Conservation (phyloP, 2,329 filamentous ascomycete genomes). For the Stemphylium beticola region DNA sequence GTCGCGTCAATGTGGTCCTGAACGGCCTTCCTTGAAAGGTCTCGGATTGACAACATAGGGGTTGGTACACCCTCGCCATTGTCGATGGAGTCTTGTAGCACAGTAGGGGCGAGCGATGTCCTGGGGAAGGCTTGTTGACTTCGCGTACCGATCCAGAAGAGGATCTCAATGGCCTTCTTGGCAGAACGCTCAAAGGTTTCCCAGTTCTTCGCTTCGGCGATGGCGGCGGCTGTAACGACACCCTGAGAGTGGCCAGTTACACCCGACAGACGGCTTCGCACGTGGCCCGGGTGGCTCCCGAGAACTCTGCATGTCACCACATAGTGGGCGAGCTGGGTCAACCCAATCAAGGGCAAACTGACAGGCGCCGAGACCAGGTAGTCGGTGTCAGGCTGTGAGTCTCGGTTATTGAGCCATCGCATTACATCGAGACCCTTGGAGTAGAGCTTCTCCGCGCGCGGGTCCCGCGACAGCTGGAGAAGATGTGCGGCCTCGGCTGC, state of each 20-base stretch:
- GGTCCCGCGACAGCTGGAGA: constrained; percentile 81
- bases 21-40: constrained; percentile 84
- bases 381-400: constrained; percentile 89
- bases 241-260: constrained; percentile 97
- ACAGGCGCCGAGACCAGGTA: constrained; percentile 65
- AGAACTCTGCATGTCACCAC: constrained; percentile 91
- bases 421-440: constrained; percentile 96
- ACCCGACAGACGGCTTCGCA: constrained; percentile 83
- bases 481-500: constrained; percentile 81
- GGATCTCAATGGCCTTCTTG: constrained; percentile 81
- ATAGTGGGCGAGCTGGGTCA: constrained; percentile 96
- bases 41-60: constrained; percentile 96
- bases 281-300: constrained; percentile 85
- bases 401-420: constrained; percentile 87
- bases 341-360: constrained; percentile 92
- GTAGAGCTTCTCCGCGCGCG: constrained; percentile 92
- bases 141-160: constrained; percentile 98
- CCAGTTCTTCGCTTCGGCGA: constrained; percentile 90
- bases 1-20: constrained; percentile 97
- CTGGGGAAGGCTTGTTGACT: constrained; percentile 97
- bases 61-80: constrained; percentile 95
- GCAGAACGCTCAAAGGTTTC: constrained; percentile 85
- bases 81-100: constrained; percentile 90
- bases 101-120: constrained; percentile 88
- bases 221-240: constrained; percentile 89